Percentiles rank a stretch among this genome's conserved stretches.
phyloP scores from a whole-genome alignment of 1,139 yeast species.

The Meyerozyma sp. region DNA sequence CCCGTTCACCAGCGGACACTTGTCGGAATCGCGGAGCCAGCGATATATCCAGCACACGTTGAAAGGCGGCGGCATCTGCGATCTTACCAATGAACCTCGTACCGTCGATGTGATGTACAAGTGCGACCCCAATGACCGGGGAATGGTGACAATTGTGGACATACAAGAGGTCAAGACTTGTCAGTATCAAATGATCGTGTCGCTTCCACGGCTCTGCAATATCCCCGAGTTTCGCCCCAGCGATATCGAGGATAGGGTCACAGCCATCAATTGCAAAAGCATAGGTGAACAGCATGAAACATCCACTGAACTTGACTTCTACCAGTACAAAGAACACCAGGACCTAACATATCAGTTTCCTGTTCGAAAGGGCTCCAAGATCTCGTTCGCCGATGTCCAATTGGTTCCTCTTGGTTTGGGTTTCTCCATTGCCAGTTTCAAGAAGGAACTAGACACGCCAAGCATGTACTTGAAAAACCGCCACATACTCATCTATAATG shows the following conservation, averaged over 20 bases:
- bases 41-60: constrained; percentile 50
- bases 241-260: constrained; percentile 26
- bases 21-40: constrained; percentile 7
- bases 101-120: constrained; percentile 58
- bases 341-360: not conserved
- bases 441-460: constrained; percentile 7
- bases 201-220: constrained; percentile 55
- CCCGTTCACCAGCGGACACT: constrained; percentile 10
- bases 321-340: not conserved
- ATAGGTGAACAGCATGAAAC: constrained; percentile 15
- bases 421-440: constrained; percentile 23
- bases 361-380: constrained; percentile 11
- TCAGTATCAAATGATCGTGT: constrained; percentile 57
- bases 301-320: not conserved
- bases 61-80: constrained; percentile 66
- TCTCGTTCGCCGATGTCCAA: constrained; percentile 22
- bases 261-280: constrained; percentile 39
- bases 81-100: constrained; percentile 60
- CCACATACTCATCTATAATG: constrained; percentile 22
- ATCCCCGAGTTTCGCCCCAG: constrained; percentile 43
- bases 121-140: constrained; percentile 46
- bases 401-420: constrained; percentile 28
- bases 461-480: constrained; percentile 18
- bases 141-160: constrained; percentile 30
- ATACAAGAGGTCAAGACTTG: constrained; percentile 70